Conservation (phyloP, 2,329 filamentous ascomycete species). For the Aspergillus sp. region DNA sequence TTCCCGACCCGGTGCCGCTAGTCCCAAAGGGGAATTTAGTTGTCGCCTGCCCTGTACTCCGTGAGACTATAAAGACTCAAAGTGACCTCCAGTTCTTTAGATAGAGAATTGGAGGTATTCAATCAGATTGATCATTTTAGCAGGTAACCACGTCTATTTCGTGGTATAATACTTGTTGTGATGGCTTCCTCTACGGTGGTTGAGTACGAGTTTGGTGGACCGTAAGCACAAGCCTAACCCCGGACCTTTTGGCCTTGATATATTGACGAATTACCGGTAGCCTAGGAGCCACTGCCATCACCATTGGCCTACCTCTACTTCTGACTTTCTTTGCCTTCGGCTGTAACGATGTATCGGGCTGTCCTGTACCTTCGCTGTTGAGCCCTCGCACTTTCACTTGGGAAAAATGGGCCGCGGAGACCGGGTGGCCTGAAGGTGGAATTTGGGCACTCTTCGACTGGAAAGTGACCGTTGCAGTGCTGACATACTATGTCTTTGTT, state of each 20-base stretch:
- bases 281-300: constrained; percentile 71
- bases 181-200: background rate
- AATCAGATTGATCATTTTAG: too few species aligned
- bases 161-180: too few species aligned
- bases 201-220: constrained; percentile 44
- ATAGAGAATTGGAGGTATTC: too few species aligned
- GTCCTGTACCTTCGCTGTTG: constrained; percentile 76
- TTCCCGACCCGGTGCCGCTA: background rate
- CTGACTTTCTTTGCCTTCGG: constrained; percentile 76
- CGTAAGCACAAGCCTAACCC: constrained; percentile 32
- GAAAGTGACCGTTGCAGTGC: constrained; percentile 62
- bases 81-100: background rate
- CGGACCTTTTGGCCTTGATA: background rate
- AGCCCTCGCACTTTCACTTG: constrained; percentile 68
- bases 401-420: constrained; percentile 70
- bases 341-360: constrained; percentile 89
- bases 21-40: background rate
- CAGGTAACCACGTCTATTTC: too few species aligned
- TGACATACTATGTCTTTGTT: constrained; percentile 75
- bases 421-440: constrained; percentile 74
- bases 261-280: constrained; percentile 46
- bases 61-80: too few species aligned
- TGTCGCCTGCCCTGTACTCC: background rate
- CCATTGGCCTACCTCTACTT: constrained; percentile 74
- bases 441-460: constrained; percentile 55